Evolutionary conservation across 345 rosid genomes (phyloP), one percentile per base, ranked within the genome.

Genomic region (Salix dunnii): DNA sequence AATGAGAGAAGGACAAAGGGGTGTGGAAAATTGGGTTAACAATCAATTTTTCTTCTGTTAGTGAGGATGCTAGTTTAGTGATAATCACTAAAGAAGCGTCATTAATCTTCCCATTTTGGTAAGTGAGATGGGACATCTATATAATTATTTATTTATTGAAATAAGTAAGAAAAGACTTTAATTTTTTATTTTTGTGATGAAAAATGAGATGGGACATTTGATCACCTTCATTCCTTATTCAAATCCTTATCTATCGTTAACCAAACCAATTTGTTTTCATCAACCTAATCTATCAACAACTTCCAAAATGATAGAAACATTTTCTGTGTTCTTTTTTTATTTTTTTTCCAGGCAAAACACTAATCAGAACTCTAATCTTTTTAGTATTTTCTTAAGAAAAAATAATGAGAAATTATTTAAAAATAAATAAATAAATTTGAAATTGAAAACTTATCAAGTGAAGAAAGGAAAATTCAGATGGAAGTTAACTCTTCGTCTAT

Each of bases 381-480:
- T 40, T 40, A 40, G 43, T 2, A 12, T 10, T 40, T 10, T 40
- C 13, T 40, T 9, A 2, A 40, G 43, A 40, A 40, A 51, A 20
- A 9, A 14, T 4, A 46, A 42, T 42, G 16, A 42, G 48, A 42
- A 9, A 42, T 42, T 42, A 42, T 42, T 21, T 18, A 66, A 72
- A 69, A 23, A 27, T 18, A 16, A 17, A 79, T 68, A 74, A 74
- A 55, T 74, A 72, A 82, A 67, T 33, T 27, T 58, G 5, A 74
- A 74, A 67, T 43, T 7, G 25, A 9, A 74, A 71, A 30, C 9
- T 27, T 38, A 20, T 63, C 18, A 7, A 20, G 6, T 28, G 68
- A 58, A 58, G 28, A 30, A 73, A 69, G 81, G 83, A 88, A 80
- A 84, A 88, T 90, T 91, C 68, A 80, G 86, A 73, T 72, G 82